Percentiles rank a stretch among this genome's conserved stretches.
Conservation (phyloP, 1,284 basidiomycete genomes). For the Mycena sp. region DNA sequence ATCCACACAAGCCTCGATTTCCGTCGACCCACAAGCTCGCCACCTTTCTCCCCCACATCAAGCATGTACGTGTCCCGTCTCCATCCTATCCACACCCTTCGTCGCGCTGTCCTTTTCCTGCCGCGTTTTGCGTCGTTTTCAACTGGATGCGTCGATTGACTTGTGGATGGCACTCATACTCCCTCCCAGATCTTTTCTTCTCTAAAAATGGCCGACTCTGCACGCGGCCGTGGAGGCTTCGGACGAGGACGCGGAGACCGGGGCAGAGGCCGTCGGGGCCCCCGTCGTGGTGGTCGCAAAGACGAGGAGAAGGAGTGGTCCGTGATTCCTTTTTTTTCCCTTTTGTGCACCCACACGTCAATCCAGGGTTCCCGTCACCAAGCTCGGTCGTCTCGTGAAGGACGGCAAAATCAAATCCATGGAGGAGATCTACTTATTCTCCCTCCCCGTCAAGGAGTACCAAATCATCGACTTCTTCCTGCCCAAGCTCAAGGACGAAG, state of each 20-base stretch:
- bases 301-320: conserved; percentile 99
- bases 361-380: conserved; percentile 99
- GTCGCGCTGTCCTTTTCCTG: conserved; percentile 6
- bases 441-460: conserved; percentile 98
- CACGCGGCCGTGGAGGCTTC: conserved; percentile 85
- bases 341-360: no score
- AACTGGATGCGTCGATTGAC: background rate
- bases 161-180: conserved; percentile 36
- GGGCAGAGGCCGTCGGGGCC: conserved; percentile 88
- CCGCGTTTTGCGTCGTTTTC: background rate
- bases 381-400: conserved; percentile 98
- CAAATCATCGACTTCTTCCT: conserved; percentile 99
- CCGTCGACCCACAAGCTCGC: no score
- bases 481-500: conserved; percentile 98
- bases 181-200: conserved; percentile 16
- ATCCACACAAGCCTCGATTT: no score
- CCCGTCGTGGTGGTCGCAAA: conserved; percentile 95
- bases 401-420: conserved; percentile 99
- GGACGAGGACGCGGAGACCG: conserved; percentile 90
- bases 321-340: no score
- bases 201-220: conserved; percentile 76
- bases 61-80: background rate
- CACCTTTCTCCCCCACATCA: background rate
- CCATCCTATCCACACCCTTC: background rate
- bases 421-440: conserved; percentile 99